phyloP scores from a whole-genome alignment of 2,329 filamentous ascomycete genomes.

The Stemphylium lycopersici region DNA sequence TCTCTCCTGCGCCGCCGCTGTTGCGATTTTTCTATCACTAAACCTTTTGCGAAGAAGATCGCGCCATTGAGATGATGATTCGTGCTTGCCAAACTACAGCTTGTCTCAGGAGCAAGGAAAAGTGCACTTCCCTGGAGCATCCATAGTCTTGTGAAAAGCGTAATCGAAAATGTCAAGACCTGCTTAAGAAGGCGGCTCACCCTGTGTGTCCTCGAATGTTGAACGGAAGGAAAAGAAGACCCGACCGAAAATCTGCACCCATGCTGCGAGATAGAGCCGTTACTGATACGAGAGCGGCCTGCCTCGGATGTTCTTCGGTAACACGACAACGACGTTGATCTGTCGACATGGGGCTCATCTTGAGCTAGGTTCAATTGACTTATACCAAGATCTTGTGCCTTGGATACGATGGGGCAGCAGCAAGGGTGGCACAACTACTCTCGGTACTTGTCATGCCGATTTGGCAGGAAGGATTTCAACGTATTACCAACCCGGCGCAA shows the following conservation, averaged over 20 bases:
- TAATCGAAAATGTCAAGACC: background rate
- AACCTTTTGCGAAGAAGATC: too few relatives aligned
- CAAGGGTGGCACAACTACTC: background rate
- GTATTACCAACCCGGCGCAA: background rate
- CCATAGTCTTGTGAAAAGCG: too few relatives aligned
- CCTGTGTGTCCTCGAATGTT: too few relatives aligned
- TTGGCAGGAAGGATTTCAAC: background rate
- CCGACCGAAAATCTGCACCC: background rate
- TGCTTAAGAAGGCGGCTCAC: too few relatives aligned
- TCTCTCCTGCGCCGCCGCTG: too few relatives aligned
- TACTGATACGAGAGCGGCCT: background rate
- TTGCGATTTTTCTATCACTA: too few relatives aligned
- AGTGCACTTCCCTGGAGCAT: too few relatives aligned
- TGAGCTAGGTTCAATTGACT: background rate
- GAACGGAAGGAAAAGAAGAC: background rate
- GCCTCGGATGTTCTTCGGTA: background rate
- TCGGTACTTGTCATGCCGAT: background rate
- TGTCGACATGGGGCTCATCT: background rate
- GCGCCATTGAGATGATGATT: too few relatives aligned
- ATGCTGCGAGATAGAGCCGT: background rate
- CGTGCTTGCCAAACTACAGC: too few relatives aligned
- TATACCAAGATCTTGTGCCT: background rate
- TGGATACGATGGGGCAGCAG: background rate
- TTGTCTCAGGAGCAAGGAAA: too few relatives aligned
- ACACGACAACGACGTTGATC: background rate